Percentiles rank a stretch among this genome's conserved stretches.
These are phyloP conservation scores for Geotrichum carabidarum DNA, from an alignment of 1,139 yeast species.

Conservation along the genomic window DNA sequence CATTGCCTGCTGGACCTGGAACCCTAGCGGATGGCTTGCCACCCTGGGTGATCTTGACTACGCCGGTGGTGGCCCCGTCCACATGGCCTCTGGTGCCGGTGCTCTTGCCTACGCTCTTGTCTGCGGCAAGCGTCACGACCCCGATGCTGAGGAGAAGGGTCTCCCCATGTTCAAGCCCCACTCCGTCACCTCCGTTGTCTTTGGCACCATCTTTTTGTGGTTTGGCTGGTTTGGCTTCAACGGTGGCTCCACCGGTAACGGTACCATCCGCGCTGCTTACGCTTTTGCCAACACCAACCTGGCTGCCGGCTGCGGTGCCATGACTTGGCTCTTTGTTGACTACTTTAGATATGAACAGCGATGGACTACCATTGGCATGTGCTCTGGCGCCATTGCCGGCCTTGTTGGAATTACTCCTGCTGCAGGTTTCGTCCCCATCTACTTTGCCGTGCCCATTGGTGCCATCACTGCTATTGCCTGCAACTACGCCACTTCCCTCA, in stretches of 20 bases:
- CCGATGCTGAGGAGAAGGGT: slow-evolving; percentile 50
- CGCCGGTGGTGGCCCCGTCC: slow-evolving; percentile 99
- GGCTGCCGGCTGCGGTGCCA: slow-evolving; percentile 88
- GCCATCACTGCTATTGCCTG: slow-evolving; percentile 70
- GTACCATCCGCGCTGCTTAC: slow-evolving; percentile 87
- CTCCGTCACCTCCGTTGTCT: slow-evolving; percentile 79
- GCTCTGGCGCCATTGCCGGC: slow-evolving; percentile 92
- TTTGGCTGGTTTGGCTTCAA: slow-evolving; percentile 98
- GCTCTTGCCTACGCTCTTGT: slow-evolving; percentile 88
- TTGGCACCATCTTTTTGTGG: slow-evolving; percentile 93
- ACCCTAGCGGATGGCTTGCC: slow-evolving; percentile 81
- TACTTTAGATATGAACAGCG: slow-evolving; percentile 82
- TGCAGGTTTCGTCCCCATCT: slow-evolving; percentile 91
- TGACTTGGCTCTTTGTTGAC: slow-evolving; percentile 90
- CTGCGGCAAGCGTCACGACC: slow-evolving; percentile 84
- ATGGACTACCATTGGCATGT: slow-evolving; percentile 93
- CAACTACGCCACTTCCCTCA: slow-evolving; percentile 79
- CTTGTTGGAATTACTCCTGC: slow-evolving; percentile 96
- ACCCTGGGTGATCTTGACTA: slow-evolving; percentile 82
- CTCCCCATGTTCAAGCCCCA: slow-evolving; percentile 90
- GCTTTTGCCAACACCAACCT: slow-evolving; percentile 87
- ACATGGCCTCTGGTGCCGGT: slow-evolving; percentile 89
- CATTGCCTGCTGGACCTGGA: slow-evolving; percentile 97
- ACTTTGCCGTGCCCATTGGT: slow-evolving; percentile 82
- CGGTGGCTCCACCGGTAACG: slow-evolving; percentile 94